A percentile compares a stretch with the other conserved stretches of the same genome.
Conservation (phyloP, 805 yeast species). For the Saccharomyces paradoxus region DNA sequence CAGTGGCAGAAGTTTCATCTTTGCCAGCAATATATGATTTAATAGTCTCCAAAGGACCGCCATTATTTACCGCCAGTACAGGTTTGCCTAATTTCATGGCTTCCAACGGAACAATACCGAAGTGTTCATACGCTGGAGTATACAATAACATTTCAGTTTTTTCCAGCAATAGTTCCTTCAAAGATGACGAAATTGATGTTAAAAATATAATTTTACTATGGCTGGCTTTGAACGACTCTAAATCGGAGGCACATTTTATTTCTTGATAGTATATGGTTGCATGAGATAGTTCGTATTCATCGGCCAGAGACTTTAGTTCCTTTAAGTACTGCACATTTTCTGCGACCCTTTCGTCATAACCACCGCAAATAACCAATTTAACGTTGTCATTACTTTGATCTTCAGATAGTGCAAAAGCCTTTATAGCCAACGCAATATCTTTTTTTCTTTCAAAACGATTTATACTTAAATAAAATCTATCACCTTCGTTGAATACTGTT, state of each 20-base stretch:
- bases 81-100: conserved; percentile 82
- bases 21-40: conserved; percentile 24
- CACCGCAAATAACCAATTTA: conserved; percentile 76
- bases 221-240: conserved; percentile 21
- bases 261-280: conserved; percentile 35
- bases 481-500: conserved; percentile 9
- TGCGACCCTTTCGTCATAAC: conserved; percentile 66
- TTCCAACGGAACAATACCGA: conserved; percentile 95
- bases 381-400: conserved; percentile 27
- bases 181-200: conserved; percentile 64
- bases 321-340: conserved; percentile 70
- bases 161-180: conserved; percentile 56
- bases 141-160: conserved; percentile 59
- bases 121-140: conserved; percentile 89
- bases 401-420: conserved; percentile 45
- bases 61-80: conserved; percentile 77
- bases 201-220: conserved; percentile 55
- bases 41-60: conserved; percentile 85
- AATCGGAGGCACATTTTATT: conserved; percentile 13
- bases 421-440: conserved; percentile 68
- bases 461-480: conserved; percentile 54
- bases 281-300: conserved; percentile 36
- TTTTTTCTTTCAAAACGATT: conserved; percentile 88
- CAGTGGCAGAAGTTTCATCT: conserved; percentile 42
- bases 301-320: conserved; percentile 48